Evolutionary conservation across 2,329 filamentous ascomycete genomes (phyloP).

Genomic region (Botrytis galanthina): DNA sequence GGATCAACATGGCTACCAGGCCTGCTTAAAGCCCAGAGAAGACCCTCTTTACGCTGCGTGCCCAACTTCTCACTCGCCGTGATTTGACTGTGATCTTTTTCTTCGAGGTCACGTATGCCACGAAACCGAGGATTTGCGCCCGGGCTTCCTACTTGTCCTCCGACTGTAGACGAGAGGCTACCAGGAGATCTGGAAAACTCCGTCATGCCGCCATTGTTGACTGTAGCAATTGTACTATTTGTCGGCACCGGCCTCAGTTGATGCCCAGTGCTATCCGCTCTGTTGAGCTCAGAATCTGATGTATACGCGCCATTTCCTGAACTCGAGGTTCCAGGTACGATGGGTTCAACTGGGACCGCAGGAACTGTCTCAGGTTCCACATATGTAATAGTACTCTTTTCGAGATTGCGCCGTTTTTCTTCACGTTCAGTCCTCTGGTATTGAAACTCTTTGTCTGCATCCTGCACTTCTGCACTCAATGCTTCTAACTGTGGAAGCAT

Average conservation of each 20-base stretch:
- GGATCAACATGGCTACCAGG: constrained; percentile 94
- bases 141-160: constrained; percentile 47
- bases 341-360: constrained; percentile 44
- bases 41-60: constrained; percentile 83
- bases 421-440: constrained; percentile 93
- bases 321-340: constrained; percentile 36
- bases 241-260: constrained; percentile 55
- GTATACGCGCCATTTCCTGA: constrained; percentile 42
- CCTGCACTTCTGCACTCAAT: constrained; percentile 80
- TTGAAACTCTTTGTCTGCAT: constrained; percentile 95
- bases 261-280: constrained; percentile 64
- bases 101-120: constrained; percentile 88
- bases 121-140: constrained; percentile 68
- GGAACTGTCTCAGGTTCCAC: constrained; percentile 64
- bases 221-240: constrained; percentile 41
- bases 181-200: constrained; percentile 55
- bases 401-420: constrained; percentile 84
- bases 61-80: constrained; percentile 55
- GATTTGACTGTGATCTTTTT: constrained; percentile 62
- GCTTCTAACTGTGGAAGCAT: constrained; percentile 89
- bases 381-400: constrained; percentile 78
- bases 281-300: constrained; percentile 67
- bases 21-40: constrained; percentile 90
- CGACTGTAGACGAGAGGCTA: constrained; percentile 46
- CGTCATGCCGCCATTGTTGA: constrained; percentile 30